Evolutionary conservation across 2,329 filamentous ascomycete genomes (phyloP).

Genomic region (Apiospora marii): DNA sequence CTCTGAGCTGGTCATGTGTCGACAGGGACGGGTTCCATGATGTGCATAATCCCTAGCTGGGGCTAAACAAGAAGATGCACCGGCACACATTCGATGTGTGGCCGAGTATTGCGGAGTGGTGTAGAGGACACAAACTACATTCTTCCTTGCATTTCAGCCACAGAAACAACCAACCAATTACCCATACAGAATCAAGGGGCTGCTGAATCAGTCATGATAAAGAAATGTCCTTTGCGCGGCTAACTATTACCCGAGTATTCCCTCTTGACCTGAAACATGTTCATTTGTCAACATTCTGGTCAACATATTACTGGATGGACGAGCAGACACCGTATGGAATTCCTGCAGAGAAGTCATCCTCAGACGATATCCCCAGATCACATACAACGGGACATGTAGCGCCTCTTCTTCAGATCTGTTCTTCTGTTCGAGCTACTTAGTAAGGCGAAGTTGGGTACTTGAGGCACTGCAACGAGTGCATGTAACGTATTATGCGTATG

Average conservation of each 20-base stretch:
- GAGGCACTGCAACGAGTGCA: not conserved
- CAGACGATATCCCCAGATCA: not conserved
- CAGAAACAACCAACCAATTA: not conserved
- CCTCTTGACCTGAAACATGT: not conserved
- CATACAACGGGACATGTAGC: not conserved
- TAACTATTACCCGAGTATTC: not conserved
- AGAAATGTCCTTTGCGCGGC: not conserved
- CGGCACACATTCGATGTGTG: not conserved
- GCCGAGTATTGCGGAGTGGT: not conserved
- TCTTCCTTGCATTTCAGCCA: constrained; percentile 4
- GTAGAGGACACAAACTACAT: not conserved
- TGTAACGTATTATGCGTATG: not conserved
- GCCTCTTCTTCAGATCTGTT: not conserved
- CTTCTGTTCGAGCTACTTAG: not conserved
- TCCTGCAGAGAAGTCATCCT: no score
- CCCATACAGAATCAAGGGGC: not conserved
- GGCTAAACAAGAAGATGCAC: not conserved
- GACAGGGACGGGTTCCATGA: not conserved
- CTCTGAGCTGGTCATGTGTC: not conserved
- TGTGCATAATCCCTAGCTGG: constrained; percentile 10
- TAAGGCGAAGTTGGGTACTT: not conserved
- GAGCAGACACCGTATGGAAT: not conserved
- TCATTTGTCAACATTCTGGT: not conserved
- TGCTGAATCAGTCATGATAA: not conserved
- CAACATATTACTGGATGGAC: not conserved